These are phyloP conservation scores for Fusarium beomiforme DNA, from an alignment of 2,329 filamentous ascomycete genomes.

Conservation along the genomic window DNA sequence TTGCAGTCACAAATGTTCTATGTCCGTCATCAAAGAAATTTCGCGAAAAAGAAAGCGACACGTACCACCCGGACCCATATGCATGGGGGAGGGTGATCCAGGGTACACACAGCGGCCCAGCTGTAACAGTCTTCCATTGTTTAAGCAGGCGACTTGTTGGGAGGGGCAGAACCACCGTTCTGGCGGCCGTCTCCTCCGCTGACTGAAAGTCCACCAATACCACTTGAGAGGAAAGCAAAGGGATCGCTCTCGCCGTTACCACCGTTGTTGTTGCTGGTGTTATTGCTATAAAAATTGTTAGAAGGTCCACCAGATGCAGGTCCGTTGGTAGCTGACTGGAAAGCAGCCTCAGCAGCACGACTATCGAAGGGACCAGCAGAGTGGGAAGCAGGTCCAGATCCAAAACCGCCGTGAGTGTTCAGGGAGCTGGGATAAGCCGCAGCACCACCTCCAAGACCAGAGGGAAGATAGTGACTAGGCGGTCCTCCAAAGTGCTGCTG, in stretches of 20 bases:
- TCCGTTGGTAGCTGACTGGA: conserved; percentile 87
- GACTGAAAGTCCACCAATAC: conserved; percentile 78
- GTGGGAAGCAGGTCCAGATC: conserved; percentile 80
- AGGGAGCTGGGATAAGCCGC: conserved; percentile 80
- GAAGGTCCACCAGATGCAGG: conserved; percentile 79
- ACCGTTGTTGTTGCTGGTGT: conserved; percentile 75
- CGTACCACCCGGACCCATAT: conserved; percentile 34
- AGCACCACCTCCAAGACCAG: conserved; percentile 78
- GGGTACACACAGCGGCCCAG: conserved; percentile 42
- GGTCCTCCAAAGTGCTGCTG: conserved; percentile 92
- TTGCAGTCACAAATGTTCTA: conserved; percentile 58
- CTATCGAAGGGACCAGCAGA: conserved; percentile 91
- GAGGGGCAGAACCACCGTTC: conserved; percentile 67
- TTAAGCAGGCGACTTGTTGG: conserved; percentile 70
- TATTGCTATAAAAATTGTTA: conserved; percentile 58
- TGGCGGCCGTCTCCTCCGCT: conserved; percentile 71
- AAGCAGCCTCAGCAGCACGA: conserved; percentile 92
- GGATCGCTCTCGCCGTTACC: conserved; percentile 76
- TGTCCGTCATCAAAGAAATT: conserved; percentile 55
- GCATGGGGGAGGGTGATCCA: conserved; percentile 36
- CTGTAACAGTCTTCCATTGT: conserved; percentile 32
- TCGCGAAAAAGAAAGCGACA: conserved; percentile 42
- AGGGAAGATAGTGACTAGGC: conserved; percentile 90
- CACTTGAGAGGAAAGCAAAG: conserved; percentile 81
- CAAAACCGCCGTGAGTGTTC: conserved; percentile 76